These are phyloP conservation scores for Amyloporia xantha DNA, from an alignment of 768 basidiomycete species.

Conservation along the genomic window DNA sequence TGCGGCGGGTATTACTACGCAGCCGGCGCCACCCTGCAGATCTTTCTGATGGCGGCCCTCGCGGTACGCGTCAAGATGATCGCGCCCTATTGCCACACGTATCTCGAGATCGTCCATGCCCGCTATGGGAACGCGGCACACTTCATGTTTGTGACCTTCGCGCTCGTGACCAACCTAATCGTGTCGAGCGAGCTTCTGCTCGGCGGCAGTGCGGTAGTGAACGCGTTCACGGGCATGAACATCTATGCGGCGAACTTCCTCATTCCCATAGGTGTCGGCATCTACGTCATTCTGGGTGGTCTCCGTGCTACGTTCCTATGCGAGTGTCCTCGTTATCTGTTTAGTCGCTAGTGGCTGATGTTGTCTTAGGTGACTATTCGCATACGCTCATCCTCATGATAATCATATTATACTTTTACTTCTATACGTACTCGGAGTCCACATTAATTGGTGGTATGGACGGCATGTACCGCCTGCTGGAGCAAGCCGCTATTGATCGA, in stretches of 20 bases:
- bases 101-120: conserved; percentile 29
- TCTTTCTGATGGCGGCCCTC: conserved; percentile 21
- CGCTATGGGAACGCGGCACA: conserved; percentile 25
- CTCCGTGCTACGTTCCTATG: conserved; percentile 29
- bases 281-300: conserved; percentile 32
- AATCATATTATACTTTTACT: conserved; percentile 27
- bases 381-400: conserved; percentile 33
- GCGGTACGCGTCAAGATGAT: conserved; percentile 27
- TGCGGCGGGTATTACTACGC: conserved; percentile 24
- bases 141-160: conserved; percentile 21
- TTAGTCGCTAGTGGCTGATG: not conserved
- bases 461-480: conserved; percentile 36
- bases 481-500: conserved; percentile 30
- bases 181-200: conserved; percentile 31
- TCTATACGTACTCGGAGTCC: conserved; percentile 23
- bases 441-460: conserved; percentile 31
- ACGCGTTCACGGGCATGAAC: conserved; percentile 35
- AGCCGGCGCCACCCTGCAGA: conserved; percentile 23
- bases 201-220: conserved; percentile 33
- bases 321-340: conserved; percentile 7
- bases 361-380: conserved; percentile 20
- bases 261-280: conserved; percentile 33
- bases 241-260: conserved; percentile 33
- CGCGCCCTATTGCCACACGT: conserved; percentile 30
- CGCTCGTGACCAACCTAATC: conserved; percentile 22